Evolutionary conservation across 169 alveolate species (phyloP).

Genomic region (Miamiensis avidus): DNA sequence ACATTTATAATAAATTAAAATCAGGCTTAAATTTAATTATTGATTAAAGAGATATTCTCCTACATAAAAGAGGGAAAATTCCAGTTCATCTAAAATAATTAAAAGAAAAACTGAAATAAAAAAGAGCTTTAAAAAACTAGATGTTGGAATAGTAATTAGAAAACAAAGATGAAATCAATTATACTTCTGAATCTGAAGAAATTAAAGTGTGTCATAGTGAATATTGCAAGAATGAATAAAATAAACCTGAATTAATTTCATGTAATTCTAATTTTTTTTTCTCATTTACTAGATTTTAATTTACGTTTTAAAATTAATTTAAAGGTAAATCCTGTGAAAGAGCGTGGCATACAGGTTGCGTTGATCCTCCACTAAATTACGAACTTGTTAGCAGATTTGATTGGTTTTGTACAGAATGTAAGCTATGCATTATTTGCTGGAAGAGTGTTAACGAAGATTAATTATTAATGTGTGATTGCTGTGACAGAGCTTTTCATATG

Average conservation of each 20-base stretch:
- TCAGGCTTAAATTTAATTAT: not conserved
- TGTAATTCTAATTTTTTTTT: not conserved
- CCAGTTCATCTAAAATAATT: not conserved
- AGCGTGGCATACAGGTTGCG: conserved; percentile 36
- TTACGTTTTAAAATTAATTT: no score
- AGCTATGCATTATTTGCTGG: conserved; percentile 34
- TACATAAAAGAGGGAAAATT: not conserved
- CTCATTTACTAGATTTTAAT: not conserved
- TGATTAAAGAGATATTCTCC: not conserved
- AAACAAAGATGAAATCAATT: not conserved
- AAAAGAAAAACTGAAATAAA: not conserved
- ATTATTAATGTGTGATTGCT: conserved; percentile 51
- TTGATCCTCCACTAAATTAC: conserved; percentile 37
- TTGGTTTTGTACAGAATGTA: conserved; percentile 58
- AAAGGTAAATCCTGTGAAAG: conserved; percentile 18
- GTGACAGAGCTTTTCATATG: conserved; percentile 56
- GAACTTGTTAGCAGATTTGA: conserved; percentile 35
- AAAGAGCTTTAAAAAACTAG: not conserved
- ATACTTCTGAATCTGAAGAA: not conserved
- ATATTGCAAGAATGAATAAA: no score
- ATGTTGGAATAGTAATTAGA: not conserved
- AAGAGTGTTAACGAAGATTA: conserved; percentile 43
- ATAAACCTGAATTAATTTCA: no score
- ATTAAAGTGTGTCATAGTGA: no score
- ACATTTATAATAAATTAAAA: no score